Evolutionary conservation across 2,329 filamentous ascomycete species (phyloP).

Genomic region (Sporothrix pallida): DNA sequence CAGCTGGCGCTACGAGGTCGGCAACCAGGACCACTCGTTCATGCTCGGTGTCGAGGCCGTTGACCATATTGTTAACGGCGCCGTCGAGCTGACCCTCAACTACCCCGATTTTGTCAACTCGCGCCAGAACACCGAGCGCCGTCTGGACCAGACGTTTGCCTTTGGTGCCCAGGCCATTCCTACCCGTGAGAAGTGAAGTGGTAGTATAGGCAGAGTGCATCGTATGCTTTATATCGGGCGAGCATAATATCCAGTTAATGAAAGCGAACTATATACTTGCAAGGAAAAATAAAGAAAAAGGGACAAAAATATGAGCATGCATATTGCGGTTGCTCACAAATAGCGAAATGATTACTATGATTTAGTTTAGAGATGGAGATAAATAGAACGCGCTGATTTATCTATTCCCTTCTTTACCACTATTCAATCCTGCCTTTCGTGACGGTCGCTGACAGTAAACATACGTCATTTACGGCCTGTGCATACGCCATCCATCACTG

Average conservation of each 20-base stretch:
- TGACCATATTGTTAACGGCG: constrained; percentile 86
- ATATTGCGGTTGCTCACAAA: neutral
- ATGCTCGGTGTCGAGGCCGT: constrained; percentile 95
- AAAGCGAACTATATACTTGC: neutral
- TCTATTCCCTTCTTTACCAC: neutral
- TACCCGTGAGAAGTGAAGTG: constrained; percentile 39
- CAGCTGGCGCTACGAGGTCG: constrained; percentile 94
- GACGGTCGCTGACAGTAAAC: neutral
- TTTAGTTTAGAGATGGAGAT: constrained; percentile 26
- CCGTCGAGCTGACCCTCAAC: constrained; percentile 91
- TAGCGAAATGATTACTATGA: constrained; percentile 26
- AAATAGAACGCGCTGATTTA: constrained; percentile 28
- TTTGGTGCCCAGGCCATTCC: constrained; percentile 50
- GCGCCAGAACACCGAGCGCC: constrained; percentile 70
- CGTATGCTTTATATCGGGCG: constrained; percentile 1
- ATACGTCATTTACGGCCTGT: neutral
- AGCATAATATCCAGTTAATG: constrained; percentile 19
- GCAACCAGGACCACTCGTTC: constrained; percentile 97
- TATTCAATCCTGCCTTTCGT: neutral
- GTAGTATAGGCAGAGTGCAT: neutral
- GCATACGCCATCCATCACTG: neutral
- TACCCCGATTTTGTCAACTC: constrained; percentile 95
- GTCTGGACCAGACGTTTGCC: constrained; percentile 59
- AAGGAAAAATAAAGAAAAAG: neutral
- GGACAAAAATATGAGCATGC: neutral